Evolutionary conservation across 2,329 filamentous ascomycete species (phyloP), one percentile per base, ranked within the genome.

Genomic region (Arthrinium puccinioides): DNA sequence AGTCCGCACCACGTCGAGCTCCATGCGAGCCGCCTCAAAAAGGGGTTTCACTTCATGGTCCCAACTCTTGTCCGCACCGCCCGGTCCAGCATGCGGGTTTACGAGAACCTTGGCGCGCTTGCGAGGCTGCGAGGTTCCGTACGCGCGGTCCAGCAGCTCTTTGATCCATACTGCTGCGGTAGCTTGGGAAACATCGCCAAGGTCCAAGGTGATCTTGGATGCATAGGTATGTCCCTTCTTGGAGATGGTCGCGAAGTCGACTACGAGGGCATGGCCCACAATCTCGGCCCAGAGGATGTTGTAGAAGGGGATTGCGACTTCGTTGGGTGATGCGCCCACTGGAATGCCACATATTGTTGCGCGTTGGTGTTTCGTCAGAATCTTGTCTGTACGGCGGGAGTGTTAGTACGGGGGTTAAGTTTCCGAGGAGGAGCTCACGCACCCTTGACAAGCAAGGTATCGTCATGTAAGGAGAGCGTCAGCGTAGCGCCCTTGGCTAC

Each of bases 31-130:
- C 0, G 88, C 88, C 13, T 81, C 76, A 43, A 98, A 80, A 23
- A 98, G 74, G 8, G 90, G 89, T 52, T 82, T 80, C 31, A 89
- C 84, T 45, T 90, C 73, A 30, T 72, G 74, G 39, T 79, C 66
- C 73, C 88, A 97, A 45, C 80, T 72, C 54, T 78, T 84, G 43
- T 76, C 64, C 2, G 88, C 90, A 28, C 63, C 65, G 27, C 90
- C 90, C 28, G 87, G 84, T 0, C 92, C 92, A 11, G 88, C 87
- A 51, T 89, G 84, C 0, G 92, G 92, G 59, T 98, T 98, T 44
- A 98, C 73, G 29, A 97, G 67, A 10, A 97, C 80, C 58, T 92
- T 94, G 44, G 92, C 80, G 32, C 87, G 79, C 60, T 88, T 92
- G 40, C 70, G 73, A 37, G 72, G 73, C 51, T 83, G 77, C 2